phyloP scores from a whole-genome alignment of 2,329 filamentous ascomycete species.

The Hymenoscyphus scutula region DNA sequence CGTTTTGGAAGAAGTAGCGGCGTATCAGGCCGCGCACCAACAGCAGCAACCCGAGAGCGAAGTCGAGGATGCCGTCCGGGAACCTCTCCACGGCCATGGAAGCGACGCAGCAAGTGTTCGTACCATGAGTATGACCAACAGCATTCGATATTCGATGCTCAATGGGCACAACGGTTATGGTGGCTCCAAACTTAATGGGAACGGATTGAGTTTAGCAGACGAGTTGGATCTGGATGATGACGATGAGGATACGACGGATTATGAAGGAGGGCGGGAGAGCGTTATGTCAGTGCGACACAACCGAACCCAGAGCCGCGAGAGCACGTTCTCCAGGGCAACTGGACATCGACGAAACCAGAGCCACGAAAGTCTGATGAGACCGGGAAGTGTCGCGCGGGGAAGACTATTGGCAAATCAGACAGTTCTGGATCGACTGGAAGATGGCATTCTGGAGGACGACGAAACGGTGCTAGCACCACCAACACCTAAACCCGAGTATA shows the following conservation, averaged over 20 bases:
- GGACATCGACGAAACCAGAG: constrained; percentile 59
- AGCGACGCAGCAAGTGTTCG: constrained; percentile 71
- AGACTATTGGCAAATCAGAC: constrained; percentile 51
- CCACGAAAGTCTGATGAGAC: constrained; percentile 54
- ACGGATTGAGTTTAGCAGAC: constrained; percentile 79
- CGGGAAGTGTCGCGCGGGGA: constrained; percentile 54
- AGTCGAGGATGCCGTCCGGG: constrained; percentile 58
- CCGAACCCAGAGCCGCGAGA: constrained; percentile 58
- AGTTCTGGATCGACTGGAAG: constrained; percentile 42
- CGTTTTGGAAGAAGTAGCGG: constrained; percentile 82
- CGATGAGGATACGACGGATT: constrained; percentile 67
- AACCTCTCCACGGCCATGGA: constrained; percentile 48
- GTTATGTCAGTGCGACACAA: constrained; percentile 53
- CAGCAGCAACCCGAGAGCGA: constrained; percentile 55
- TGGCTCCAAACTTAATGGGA: constrained; percentile 58
- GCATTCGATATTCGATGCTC: constrained; percentile 71
- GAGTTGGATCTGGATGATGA: constrained; percentile 86
- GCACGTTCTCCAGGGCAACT: constrained; percentile 46
- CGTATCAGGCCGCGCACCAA: constrained; percentile 57
- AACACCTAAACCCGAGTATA: constrained; percentile 32
- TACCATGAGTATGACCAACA: constrained; percentile 70
- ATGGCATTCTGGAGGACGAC: constrained; percentile 50
- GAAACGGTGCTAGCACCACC: constrained; percentile 38
- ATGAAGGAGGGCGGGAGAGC: constrained; percentile 62
- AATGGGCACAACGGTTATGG: constrained; percentile 53